These are phyloP conservation scores for Ceratobasidium sp. DNA, from an alignment of 1,284 basidiomycete genomes.

Conservation along the genomic window DNA sequence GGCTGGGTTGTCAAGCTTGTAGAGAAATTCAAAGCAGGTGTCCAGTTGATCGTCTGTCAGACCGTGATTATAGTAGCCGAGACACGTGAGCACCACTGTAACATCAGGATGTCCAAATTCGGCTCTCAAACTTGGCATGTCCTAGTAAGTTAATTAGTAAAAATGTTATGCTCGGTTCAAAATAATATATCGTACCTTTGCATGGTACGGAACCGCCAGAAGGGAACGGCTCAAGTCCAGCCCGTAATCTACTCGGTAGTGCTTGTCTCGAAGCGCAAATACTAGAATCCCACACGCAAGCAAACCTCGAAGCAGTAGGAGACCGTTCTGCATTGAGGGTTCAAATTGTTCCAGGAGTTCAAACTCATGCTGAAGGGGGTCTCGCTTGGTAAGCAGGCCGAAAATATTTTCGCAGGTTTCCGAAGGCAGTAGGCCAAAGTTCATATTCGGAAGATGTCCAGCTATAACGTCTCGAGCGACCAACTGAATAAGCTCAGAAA, in stretches of 20 bases:
- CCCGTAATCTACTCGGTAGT: slow-evolving; percentile 67
- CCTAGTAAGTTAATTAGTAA: too few species aligned
- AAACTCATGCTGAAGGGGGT: too few species aligned
- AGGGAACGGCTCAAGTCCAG: slow-evolving; percentile 60
- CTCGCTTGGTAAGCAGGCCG: too few species aligned
- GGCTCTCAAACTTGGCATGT: slow-evolving; percentile 61
- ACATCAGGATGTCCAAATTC: slow-evolving; percentile 69
- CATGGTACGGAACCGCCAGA: slow-evolving; percentile 65
- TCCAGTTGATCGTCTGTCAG: slow-evolving; percentile 58
- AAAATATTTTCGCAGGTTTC: slow-evolving; percentile 35
- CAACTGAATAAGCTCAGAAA: slow-evolving; percentile 50
- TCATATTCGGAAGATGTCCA: slow-evolving; percentile 39
- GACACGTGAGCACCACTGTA: slow-evolving; percentile 61
- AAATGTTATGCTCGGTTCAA: too few species aligned
- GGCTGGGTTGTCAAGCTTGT: slow-evolving; percentile 60
- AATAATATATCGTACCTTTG: too few species aligned
- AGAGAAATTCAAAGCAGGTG: slow-evolving; percentile 58
- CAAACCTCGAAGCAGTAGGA: slow-evolving; percentile 61
- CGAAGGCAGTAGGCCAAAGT: slow-evolving; percentile 43
- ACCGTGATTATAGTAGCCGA: slow-evolving; percentile 66
- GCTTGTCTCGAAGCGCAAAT: slow-evolving; percentile 58
- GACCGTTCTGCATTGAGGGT: slow-evolving; percentile 53
- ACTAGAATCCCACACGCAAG: slow-evolving; percentile 60
- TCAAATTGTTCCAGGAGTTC: slow-evolving; percentile 12
- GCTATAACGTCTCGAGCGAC: slow-evolving; percentile 52